Conservation (phyloP, 345 rosid species). For the Eutrema yunnanense region DNA sequence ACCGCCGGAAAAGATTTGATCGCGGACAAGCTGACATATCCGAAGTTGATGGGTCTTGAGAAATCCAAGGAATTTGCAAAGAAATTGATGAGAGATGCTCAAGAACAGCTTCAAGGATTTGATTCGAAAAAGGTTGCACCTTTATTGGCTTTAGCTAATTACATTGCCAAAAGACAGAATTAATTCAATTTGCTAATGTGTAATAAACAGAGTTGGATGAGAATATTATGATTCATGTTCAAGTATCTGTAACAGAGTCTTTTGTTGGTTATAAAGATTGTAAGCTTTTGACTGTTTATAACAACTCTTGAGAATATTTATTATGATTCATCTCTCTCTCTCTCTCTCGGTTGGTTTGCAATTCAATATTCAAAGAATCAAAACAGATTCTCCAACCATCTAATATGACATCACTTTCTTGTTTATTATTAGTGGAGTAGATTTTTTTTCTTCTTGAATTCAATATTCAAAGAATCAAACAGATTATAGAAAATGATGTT, state of each 20-base stretch:
- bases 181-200: constrained; percentile 6
- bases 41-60: constrained; percentile 69
- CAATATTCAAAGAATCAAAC: background rate
- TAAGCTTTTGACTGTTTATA: background rate
- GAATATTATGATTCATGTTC: background rate
- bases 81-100: constrained; percentile 53
- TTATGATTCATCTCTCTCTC: background rate
- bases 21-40: constrained; percentile 69
- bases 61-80: constrained; percentile 54
- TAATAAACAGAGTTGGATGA: background rate
- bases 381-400: background rate
- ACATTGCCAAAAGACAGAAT: constrained; percentile 73
- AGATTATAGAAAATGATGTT: background rate
- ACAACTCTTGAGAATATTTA: no score
- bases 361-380: background rate
- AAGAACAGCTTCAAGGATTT: constrained; percentile 48
- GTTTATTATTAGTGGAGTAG: no score
- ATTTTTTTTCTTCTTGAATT: no score
- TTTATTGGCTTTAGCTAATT: constrained; percentile 71
- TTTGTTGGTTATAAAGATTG: background rate
- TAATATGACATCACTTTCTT: no score
- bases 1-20: constrained; percentile 84
- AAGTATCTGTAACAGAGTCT: background rate
- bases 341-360: background rate
- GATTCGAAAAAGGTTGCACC: constrained; percentile 63